A percentile compares a stretch with the other conserved stretches of the same genome.
Conservation (phyloP, 225 moss, liverwort and hornwort genomes). For the Marchantia polymorpha region DNA sequence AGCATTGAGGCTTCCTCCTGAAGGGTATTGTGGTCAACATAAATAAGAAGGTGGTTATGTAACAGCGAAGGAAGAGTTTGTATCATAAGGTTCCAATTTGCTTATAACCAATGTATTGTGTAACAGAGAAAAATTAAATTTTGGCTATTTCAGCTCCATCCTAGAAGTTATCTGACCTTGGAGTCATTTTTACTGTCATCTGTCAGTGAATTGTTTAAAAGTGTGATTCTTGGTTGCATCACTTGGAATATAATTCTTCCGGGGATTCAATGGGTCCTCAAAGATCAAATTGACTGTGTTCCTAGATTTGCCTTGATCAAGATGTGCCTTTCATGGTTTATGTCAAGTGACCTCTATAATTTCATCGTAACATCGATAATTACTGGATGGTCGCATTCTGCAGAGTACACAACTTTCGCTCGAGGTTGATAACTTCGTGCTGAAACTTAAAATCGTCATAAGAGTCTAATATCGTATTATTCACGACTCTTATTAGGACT, state of each 20-base stretch:
- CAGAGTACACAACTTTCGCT: too few species aligned
- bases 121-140: neutral
- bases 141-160: neutral
- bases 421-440: too few species aligned
- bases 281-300: neutral
- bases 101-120: neutral
- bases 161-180: neutral
- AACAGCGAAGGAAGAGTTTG: neutral
- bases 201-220: neutral
- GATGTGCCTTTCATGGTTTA: too few species aligned
- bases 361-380: too few species aligned
- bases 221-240: neutral
- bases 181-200: neutral
- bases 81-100: conserved; percentile 12
- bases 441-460: too few species aligned
- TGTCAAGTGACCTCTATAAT: too few species aligned
- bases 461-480: too few species aligned
- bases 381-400: too few species aligned
- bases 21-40: neutral
- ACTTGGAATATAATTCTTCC: conserved; percentile 7
- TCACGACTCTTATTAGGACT: too few species aligned
- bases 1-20: conserved; percentile 1
- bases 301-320: too few species aligned
- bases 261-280: neutral
- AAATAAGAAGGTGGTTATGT: neutral